Evolutionary conservation across 331 rosid species (phyloP).

Genomic region (Arachis monticola): DNA sequence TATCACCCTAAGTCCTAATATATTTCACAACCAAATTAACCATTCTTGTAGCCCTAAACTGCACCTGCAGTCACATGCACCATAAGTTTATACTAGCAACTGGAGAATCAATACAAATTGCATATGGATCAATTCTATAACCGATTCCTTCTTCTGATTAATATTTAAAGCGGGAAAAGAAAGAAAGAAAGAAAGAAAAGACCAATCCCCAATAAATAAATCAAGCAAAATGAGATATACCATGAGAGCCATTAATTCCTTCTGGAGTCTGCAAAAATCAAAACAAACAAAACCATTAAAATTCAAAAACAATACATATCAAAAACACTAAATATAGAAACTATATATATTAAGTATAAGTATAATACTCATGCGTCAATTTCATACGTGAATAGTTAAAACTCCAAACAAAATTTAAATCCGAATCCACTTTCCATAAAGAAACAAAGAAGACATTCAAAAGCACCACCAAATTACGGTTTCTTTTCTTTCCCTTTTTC

Average conservation of each 20-base stretch:
- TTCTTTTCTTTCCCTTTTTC: background rate
- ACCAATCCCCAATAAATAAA: background rate
- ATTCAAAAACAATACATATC: constrained; percentile 1
- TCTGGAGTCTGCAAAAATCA: constrained; percentile 70
- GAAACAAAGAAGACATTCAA: background rate
- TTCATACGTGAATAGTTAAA: constrained; percentile 4
- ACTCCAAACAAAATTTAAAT: constrained; percentile 2
- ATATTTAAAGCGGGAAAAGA: too few species aligned
- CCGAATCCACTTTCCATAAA: background rate
- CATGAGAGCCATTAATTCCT: constrained; percentile 97
- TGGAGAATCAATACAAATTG: too few species aligned
- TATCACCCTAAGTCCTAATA: too few species aligned
- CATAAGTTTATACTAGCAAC: too few species aligned
- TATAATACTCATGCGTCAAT: background rate
- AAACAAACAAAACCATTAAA: constrained; percentile 31
- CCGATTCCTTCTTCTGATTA: too few species aligned
- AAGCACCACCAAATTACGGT: background rate
- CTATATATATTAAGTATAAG: background rate
- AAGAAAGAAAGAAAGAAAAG: background rate
- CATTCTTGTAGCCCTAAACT: too few species aligned
- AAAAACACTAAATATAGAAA: background rate
- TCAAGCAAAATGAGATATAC: constrained; percentile 49
- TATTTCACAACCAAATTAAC: too few species aligned
- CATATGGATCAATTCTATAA: too few species aligned
- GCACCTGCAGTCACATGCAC: too few species aligned